Evolutionary conservation across 805 yeast species (phyloP).

Genomic region (Lachancea fermentati): DNA sequence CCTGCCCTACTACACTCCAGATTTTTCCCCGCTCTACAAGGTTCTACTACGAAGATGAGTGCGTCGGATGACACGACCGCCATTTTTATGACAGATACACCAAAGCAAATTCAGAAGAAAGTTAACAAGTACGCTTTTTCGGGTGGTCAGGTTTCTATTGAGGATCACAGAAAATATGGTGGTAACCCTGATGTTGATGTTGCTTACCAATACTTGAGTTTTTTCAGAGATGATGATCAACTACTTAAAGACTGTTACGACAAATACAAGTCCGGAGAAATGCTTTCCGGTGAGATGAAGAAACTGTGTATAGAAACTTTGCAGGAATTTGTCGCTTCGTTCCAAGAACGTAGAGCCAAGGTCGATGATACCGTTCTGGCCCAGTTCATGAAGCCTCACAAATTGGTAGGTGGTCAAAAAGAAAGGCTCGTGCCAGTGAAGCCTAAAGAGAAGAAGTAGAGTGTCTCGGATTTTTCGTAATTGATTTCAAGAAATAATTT

Average conservation of each 20-base stretch:
- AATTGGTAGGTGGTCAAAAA: constrained; percentile 65
- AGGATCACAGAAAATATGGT: constrained; percentile 85
- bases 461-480: no score
- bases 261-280: constrained; percentile 70
- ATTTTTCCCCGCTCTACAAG: constrained; percentile 98
- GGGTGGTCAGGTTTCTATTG: constrained; percentile 84
- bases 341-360: constrained; percentile 71
- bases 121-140: constrained; percentile 95
- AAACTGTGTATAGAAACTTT: constrained; percentile 74
- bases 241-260: constrained; percentile 56
- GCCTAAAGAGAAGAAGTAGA: constrained; percentile 37
- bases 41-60: constrained; percentile 93
- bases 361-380: constrained; percentile 59
- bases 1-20: constrained; percentile 91
- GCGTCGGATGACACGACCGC: constrained; percentile 89
- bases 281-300: constrained; percentile 92
- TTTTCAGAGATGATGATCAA: constrained; percentile 85
- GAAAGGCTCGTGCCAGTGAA: constrained; percentile 71
- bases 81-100: constrained; percentile 91
- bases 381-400: constrained; percentile 79
- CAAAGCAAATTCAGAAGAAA: constrained; percentile 87
- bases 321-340: constrained; percentile 70
- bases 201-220: constrained; percentile 85
- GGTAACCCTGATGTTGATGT: constrained; percentile 96
- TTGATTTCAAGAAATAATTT: background rate